A percentile compares a stretch with the other conserved stretches of the same genome.
phyloP scores from a whole-genome alignment of 106 monocot genomes.

The Narthecium ossifragum region DNA sequence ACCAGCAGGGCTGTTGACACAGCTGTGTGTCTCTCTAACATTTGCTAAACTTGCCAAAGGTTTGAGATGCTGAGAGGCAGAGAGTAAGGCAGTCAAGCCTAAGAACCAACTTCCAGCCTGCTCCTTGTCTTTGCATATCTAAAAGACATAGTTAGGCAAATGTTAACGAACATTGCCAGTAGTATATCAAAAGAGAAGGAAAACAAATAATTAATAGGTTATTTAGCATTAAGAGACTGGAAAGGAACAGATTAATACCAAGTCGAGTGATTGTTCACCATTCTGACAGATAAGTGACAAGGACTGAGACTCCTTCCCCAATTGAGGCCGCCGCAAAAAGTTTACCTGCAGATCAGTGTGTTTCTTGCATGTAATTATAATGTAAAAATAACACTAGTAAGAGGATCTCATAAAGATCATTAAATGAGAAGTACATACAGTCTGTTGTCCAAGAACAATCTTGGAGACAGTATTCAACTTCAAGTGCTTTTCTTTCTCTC shows the following conservation, averaged over 20 bases:
- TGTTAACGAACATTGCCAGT: background rate
- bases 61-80: constrained; percentile 25
- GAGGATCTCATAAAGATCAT: background rate
- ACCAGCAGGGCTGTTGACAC: constrained; percentile 33
- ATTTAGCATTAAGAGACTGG: too few species aligned
- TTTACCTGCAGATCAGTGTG: constrained; percentile 47
- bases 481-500: constrained; percentile 60
- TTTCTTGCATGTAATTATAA: background rate
- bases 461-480: constrained; percentile 51
- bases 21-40: constrained; percentile 31
- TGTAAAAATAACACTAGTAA: background rate
- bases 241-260: too few species aligned
- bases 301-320: constrained; percentile 52
- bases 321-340: constrained; percentile 48
- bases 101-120: constrained; percentile 73
- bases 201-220: too few species aligned
- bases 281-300: constrained; percentile 68
- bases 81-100: constrained; percentile 48
- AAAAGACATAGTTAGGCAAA: background rate
- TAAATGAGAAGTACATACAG: constrained; percentile 27
- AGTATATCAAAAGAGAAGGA: too few species aligned
- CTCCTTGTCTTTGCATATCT: constrained; percentile 87
- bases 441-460: constrained; percentile 61
- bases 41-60: constrained; percentile 23
- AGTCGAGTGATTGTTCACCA: constrained; percentile 60